These are phyloP conservation scores for Bryopsis sp. DNA, from an alignment of 139 green algal species.

Conservation along the genomic window DNA sequence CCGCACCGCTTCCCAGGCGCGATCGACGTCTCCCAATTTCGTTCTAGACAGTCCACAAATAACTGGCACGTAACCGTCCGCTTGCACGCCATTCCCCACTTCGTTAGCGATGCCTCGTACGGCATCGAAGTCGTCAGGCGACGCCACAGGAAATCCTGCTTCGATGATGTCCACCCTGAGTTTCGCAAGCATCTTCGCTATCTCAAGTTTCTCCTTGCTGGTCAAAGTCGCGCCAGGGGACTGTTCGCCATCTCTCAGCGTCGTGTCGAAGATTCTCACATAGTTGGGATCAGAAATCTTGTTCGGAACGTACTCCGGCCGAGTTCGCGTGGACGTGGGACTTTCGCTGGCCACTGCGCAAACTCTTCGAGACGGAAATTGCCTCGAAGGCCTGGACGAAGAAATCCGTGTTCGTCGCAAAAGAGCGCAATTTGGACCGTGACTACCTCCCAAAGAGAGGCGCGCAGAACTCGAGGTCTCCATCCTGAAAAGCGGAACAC, in stretches of 20 bases:
- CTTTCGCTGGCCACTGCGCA: no score
- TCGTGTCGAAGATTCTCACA: slow-evolving; percentile 98
- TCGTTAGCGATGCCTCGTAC: slow-evolving; percentile 83
- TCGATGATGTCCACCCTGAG: slow-evolving; percentile 99
- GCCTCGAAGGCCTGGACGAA: no score
- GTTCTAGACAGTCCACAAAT: slow-evolving; percentile 95
- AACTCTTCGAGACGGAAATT: no score
- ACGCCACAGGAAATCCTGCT: slow-evolving; percentile 92
- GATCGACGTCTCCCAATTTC: slow-evolving; percentile 66
- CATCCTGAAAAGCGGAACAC: no score
- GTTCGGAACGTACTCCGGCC: slow-evolving; percentile 65
- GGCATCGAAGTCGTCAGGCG: slow-evolving; percentile 95
- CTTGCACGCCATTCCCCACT: slow-evolving; percentile 62
- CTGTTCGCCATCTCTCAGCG: slow-evolving; percentile 95
- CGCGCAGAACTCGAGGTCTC: no score
- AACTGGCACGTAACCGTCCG: slow-evolving; percentile 86
- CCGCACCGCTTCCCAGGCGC: slow-evolving; percentile 81
- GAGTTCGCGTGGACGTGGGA: not conserved
- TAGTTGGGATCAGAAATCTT: slow-evolving; percentile 87
- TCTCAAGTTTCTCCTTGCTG: slow-evolving; percentile 94
- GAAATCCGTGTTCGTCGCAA: no score
- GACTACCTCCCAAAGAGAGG: no score
- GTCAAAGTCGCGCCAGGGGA: slow-evolving; percentile 89
- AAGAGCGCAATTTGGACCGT: no score
- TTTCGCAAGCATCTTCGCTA: slow-evolving; percentile 84